phyloP scores from a whole-genome alignment of 1,284 basidiomycete genomes.

The Phellopilus nigrolimitatus region DNA sequence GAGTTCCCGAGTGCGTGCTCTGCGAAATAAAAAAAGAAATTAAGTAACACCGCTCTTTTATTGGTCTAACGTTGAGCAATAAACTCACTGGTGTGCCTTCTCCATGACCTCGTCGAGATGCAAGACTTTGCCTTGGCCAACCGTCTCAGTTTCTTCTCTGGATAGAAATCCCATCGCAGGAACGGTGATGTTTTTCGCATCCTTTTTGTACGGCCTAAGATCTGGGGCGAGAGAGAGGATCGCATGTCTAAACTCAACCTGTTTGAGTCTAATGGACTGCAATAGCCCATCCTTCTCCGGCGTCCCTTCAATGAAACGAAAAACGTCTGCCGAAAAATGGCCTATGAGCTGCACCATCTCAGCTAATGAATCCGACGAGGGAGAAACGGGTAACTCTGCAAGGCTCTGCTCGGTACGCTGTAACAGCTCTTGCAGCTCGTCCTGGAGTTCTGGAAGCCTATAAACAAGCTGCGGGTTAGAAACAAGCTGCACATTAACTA shows the following conservation, averaged over 20 bases:
- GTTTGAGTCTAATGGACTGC: slow-evolving; percentile 47
- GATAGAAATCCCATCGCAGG: slow-evolving; percentile 9
- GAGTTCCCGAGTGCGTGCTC: slow-evolving; percentile 63
- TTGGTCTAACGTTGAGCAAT: neutral
- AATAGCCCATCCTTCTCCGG: slow-evolving; percentile 45
- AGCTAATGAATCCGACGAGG: slow-evolving; percentile 47
- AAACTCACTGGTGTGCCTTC: slow-evolving; percentile 42
- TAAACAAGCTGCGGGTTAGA: slow-evolving; percentile 22
- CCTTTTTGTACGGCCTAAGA: slow-evolving; percentile 33
- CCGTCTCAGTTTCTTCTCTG: slow-evolving; percentile 6
- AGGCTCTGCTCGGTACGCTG: slow-evolving; percentile 35
- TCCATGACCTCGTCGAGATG: slow-evolving; percentile 54
- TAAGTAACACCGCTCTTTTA: neutral
- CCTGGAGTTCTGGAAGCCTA: slow-evolving; percentile 61
- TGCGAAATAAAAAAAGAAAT: slow-evolving; percentile 26
- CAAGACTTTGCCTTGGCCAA: slow-evolving; percentile 29
- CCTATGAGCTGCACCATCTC: slow-evolving; percentile 49
- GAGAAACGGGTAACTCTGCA: slow-evolving; percentile 43
- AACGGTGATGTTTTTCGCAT: neutral
- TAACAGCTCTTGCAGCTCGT: slow-evolving; percentile 43
- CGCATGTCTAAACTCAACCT: slow-evolving; percentile 40
- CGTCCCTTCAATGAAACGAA: slow-evolving; percentile 45
- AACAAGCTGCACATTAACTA: neutral
- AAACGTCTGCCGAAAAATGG: slow-evolving; percentile 42
- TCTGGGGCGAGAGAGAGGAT: slow-evolving; percentile 52